phyloP scores from a whole-genome alignment of 208 protist species.

The Strigomonas culicis region DNA sequence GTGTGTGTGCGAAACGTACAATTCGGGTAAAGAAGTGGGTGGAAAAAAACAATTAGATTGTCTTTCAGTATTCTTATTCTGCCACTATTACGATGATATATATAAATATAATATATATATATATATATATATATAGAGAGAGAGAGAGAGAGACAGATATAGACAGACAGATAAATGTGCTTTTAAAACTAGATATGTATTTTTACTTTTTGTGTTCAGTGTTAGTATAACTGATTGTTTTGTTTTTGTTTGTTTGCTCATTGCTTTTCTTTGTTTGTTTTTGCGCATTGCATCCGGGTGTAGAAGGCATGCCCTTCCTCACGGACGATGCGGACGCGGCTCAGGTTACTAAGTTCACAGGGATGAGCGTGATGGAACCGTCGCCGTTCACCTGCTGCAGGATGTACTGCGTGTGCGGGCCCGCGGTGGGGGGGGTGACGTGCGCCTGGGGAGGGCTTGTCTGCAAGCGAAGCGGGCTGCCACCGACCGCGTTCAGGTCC shows the following conservation, averaged over 20 bases:
- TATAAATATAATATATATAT: constrained; percentile 15
- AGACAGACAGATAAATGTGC: not conserved
- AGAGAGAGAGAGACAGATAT: not conserved
- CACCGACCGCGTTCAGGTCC: not conserved
- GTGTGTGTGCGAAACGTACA: not conserved
- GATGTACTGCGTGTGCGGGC: constrained; percentile 15
- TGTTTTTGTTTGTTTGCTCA: not conserved
- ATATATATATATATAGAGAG: constrained; percentile 35
- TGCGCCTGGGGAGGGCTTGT: not conserved
- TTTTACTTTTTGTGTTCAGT: not conserved
- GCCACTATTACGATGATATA: not conserved
- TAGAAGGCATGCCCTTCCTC: not conserved
- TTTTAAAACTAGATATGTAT: not conserved
- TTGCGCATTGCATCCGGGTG: not conserved
- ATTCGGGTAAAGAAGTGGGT: not conserved
- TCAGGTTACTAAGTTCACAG: constrained; percentile 10
- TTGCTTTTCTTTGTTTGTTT: not conserved
- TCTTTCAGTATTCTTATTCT: not conserved
- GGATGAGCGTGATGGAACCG: constrained; percentile 23
- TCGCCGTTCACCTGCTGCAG: constrained; percentile 26
- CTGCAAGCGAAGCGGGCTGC: not conserved
- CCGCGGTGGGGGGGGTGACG: not conserved
- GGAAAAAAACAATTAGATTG: not conserved
- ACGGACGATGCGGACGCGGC: not conserved
- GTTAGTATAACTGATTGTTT: not conserved